A percentile compares a stretch with the other conserved stretches of the same genome.
Conservation (phyloP, 305 asterid genomes). For the Solanum hybrid region DNA sequence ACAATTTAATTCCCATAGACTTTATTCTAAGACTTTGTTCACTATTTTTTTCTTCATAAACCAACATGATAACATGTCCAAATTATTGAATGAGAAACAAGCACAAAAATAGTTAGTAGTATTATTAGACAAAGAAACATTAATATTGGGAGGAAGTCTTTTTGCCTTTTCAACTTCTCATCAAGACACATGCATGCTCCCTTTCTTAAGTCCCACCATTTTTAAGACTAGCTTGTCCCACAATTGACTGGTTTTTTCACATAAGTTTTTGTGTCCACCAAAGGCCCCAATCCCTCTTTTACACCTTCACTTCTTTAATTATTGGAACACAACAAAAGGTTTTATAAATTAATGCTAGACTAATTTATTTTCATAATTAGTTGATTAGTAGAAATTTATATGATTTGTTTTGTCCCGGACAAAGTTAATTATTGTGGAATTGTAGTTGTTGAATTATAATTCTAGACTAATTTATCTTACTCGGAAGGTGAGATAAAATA, state of each 20-base stretch:
- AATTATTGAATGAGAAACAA: neutral
- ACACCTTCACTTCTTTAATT: neutral
- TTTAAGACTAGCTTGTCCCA: neutral
- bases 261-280: neutral
- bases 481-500: neutral
- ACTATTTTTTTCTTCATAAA: neutral
- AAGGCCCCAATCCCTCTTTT: neutral
- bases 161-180: constrained; percentile 2
- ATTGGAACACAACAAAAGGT: neutral
- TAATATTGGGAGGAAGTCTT: neutral
- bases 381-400: neutral
- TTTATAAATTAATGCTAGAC: neutral
- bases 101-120: neutral
- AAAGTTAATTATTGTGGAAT: neutral
- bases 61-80: neutral
- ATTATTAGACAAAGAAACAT: neutral
- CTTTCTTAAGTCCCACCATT: neutral
- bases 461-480: neutral
- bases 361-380: neutral
- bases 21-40: neutral
- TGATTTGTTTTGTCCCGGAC: neutral
- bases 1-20: neutral
- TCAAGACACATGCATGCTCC: neutral
- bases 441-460: neutral
- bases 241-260: neutral